A percentile compares a stretch with the other conserved stretches of the same genome.
Conservation (phyloP, 2,329 filamentous ascomycete species). For the Talaromyces sp. region DNA sequence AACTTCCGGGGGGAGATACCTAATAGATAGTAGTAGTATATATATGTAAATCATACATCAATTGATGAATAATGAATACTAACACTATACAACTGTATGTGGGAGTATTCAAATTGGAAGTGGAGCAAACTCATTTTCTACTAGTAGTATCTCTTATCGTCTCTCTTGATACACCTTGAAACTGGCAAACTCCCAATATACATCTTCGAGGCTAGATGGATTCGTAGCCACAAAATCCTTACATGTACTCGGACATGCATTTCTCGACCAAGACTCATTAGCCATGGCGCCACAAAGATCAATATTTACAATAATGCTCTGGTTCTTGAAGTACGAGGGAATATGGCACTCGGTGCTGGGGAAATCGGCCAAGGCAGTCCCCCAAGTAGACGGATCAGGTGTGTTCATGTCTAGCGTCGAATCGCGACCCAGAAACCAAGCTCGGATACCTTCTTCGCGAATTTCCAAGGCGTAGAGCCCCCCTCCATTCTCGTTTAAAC, state of each 20-base stretch:
- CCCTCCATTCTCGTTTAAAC: constrained; percentile 58
- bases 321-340: constrained; percentile 62
- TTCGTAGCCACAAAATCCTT: constrained; percentile 61
- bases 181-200: constrained; percentile 66
- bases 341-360: constrained; percentile 66
- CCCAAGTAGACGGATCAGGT: constrained; percentile 66
- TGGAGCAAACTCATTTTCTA: no score
- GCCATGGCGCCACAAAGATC: constrained; percentile 59
- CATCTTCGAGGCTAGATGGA: constrained; percentile 59
- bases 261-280: no score
- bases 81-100: no score
- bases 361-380: constrained; percentile 65
- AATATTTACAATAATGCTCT: constrained; percentile 68
- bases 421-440: constrained; percentile 61
- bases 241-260: constrained; percentile 56
- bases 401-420: constrained; percentile 56
- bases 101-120: no score
- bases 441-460: constrained; percentile 62
- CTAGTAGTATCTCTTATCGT: no score
- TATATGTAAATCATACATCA: no score
- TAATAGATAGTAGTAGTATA: no score
- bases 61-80: no score
- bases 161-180: constrained; percentile 63
- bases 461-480: constrained; percentile 65
- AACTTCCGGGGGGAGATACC: no score